Conservation (phyloP, 805 yeast genomes). For the Wickerhamomyces ciferrii region DNA sequence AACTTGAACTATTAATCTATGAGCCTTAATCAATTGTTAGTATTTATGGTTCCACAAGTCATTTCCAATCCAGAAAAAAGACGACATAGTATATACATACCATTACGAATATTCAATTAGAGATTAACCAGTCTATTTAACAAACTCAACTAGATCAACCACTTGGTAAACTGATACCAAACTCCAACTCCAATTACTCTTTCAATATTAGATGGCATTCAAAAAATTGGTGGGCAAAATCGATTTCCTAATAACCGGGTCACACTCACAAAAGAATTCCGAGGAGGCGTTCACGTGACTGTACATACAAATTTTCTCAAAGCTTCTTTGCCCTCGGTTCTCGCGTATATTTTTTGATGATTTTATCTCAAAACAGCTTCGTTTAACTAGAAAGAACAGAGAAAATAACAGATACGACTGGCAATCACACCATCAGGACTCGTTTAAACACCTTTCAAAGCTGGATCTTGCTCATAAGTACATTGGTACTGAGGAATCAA, state of each 20-base stretch:
- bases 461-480: neutral
- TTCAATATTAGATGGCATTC: no score
- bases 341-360: neutral
- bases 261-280: neutral
- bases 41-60: no score
- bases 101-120: neutral
- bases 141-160: no score
- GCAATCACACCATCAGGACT: neutral
- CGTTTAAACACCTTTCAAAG: neutral
- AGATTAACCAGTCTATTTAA: no score
- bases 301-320: no score
- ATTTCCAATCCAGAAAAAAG: neutral
- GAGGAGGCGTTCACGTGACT: neutral
- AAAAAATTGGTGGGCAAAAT: neutral
- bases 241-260: neutral
- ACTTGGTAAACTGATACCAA: no score
- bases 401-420: neutral
- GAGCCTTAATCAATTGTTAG: constrained; percentile 49
- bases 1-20: constrained; percentile 84
- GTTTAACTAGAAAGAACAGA: neutral
- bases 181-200: no score
- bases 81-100: neutral
- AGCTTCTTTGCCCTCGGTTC: neutral
- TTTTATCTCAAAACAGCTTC: neutral
- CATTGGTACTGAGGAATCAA: neutral